Base-by-base conservation (phyloP, 2,329 filamentous ascomycete genomes). In the Epicoccum nigrum region DNA sequence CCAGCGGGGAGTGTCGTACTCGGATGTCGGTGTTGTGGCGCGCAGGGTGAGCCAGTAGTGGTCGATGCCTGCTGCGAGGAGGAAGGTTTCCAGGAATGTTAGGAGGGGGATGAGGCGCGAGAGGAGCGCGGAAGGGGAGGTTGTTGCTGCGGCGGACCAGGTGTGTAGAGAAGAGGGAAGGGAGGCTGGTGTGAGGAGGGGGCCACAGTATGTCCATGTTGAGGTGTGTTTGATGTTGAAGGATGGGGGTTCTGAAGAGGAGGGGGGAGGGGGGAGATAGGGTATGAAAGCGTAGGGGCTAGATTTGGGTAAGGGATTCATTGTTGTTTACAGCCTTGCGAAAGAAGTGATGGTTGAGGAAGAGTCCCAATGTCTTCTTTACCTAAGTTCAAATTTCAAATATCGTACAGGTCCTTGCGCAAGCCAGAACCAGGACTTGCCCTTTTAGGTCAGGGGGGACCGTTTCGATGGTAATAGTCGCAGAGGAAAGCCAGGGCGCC, bases 31-130 rank as follows among this genome's bases (percentile, higher is more conserved):
- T 33, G 63, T 74, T 0, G 76, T 77, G 40, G 78, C 78, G 37
- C 79, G 76, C 45, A 81, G 72, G 0, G 78, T 81, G 11, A 81
- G 57, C 70, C 79, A 79, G 56, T 80, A 81, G 59, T 79, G 64
- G 3, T 67, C 56, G 4, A 78, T 58, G 4, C 68, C 70, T 25
- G 71, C 72, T 4, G 51, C 37, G 3, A 45, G n/a, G 28, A 81
- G 61, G 48, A 79, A 66, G 2, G 55, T 44, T 33, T 77, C 74
- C 27, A 74, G 66, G 55, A 73, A 79, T 7, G 47, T 44, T 3
- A 81, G 63, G 41, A 81, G 76, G 0, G 77, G 74, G 19, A 74
- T 58, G 3, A 81, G 58, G 0, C 63, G 64, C 1, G 63, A 55
- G 1, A 72, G 56, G 0, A 79, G 39, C 4, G 16, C 12, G 7